These are phyloP conservation scores for Trichosanthes truncata DNA, from an alignment of 306 rosid species.

Conservation along the genomic window DNA sequence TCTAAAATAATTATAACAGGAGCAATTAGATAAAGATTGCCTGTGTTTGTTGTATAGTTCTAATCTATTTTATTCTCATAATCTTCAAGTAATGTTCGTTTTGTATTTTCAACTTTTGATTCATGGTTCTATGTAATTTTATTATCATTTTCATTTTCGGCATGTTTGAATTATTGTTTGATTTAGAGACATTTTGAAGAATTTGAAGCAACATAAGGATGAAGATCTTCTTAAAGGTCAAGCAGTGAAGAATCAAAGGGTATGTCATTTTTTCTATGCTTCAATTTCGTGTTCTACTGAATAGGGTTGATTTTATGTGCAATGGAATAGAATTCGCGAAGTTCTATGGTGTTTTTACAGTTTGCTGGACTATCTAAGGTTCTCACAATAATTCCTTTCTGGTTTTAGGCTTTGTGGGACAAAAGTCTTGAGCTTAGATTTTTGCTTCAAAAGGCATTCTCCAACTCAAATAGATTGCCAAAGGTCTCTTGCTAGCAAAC, in stretches of 20 bases:
- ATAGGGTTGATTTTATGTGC: background rate
- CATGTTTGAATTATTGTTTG: background rate
- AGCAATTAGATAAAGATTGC: background rate
- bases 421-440: constrained; percentile 78
- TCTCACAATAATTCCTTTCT: background rate
- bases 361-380: background rate
- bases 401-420: constrained; percentile 71
- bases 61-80: background rate
- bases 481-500: constrained; percentile 37
- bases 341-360: background rate
- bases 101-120: background rate
- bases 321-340: background rate
- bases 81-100: background rate
- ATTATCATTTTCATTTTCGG: background rate
- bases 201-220: constrained; percentile 67
- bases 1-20: background rate
- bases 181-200: constrained; percentile 53
- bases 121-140: background rate
- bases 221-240: constrained; percentile 83
- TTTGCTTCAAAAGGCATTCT: constrained; percentile 73
- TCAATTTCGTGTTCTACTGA: background rate
- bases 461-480: constrained; percentile 81
- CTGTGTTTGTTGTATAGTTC: background rate
- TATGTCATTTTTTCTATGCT: constrained; percentile 15
- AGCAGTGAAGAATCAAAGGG: constrained; percentile 87